A percentile compares a stretch with the other conserved stretches of the same genome.
Conservation (phyloP, 805 yeast species). For the Yarrowia sp. region DNA sequence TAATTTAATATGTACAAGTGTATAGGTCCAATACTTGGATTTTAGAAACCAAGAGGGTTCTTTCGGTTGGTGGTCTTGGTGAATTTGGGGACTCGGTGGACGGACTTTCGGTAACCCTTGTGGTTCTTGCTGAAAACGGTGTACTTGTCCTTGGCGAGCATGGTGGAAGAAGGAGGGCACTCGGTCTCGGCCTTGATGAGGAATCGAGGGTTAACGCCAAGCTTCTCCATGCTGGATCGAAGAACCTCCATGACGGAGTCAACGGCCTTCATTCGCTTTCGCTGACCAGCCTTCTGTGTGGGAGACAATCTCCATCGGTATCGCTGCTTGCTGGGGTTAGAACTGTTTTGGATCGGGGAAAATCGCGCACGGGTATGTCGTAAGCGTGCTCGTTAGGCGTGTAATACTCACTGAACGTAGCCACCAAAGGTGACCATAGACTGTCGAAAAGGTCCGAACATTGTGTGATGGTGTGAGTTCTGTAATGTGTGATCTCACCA, state of each 20-base stretch:
- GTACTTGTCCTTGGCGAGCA: slow-evolving; percentile 82
- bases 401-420: slow-evolving; percentile 56
- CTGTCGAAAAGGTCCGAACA: slow-evolving; percentile 74
- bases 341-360: neutral
- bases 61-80: slow-evolving; percentile 78
- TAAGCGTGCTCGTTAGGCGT: neutral
- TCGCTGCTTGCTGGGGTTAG: neutral
- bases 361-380: neutral
- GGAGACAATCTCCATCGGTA: slow-evolving; percentile 56
- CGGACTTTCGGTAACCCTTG: slow-evolving; percentile 79
- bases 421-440: slow-evolving; percentile 64
- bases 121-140: slow-evolving; percentile 75
- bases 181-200: slow-evolving; percentile 43
- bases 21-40: neutral
- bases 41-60: slow-evolving; percentile 67
- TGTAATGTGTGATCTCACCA: neutral
- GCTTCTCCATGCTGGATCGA: slow-evolving; percentile 48
- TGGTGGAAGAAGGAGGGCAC: slow-evolving; percentile 75
- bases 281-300: slow-evolving; percentile 82
- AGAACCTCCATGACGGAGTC: slow-evolving; percentile 73
- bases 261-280: slow-evolving; percentile 77
- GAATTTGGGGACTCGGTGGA: slow-evolving; percentile 81
- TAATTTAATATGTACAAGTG: slow-evolving; percentile 28
- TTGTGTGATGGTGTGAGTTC: slow-evolving; percentile 32
- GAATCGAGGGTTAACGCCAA: slow-evolving; percentile 40